Evolutionary conservation across 2,329 filamentous ascomycete species (phyloP).

Genomic region (Ciborinia camelliae): DNA sequence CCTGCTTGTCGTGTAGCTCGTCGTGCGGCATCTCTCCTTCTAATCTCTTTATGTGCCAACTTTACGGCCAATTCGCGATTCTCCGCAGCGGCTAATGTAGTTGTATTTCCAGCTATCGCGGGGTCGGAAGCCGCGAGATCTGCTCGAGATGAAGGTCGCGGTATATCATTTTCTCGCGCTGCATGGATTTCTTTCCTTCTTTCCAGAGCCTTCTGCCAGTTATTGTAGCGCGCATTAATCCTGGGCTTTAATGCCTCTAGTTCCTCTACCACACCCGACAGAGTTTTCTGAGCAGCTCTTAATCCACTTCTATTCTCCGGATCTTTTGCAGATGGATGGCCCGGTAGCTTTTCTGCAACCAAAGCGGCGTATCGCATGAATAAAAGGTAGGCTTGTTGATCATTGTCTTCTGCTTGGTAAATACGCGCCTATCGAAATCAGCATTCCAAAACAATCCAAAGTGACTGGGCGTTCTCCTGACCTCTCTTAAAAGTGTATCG

Average conservation of each 20-base stretch:
- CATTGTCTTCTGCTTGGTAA: conserved; percentile 81
- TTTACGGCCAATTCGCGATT: conserved; percentile 74
- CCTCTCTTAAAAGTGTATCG: conserved; percentile 76
- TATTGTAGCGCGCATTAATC: conserved; percentile 67
- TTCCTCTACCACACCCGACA: conserved; percentile 51
- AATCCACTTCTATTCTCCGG: conserved; percentile 55
- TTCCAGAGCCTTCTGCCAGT: conserved; percentile 56
- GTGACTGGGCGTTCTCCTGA: conserved; percentile 41
- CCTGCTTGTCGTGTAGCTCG: conserved; percentile 56
- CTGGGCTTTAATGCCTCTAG: conserved; percentile 78
- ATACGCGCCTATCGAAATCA: conserved; percentile 63
- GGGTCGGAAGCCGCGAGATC: conserved; percentile 54
- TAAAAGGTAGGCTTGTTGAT: conserved; percentile 84
- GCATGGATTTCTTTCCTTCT: conserved; percentile 37
- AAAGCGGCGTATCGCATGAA: conserved; percentile 86
- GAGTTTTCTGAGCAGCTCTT: conserved; percentile 55
- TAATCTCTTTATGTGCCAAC: conserved; percentile 69
- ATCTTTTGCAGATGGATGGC: conserved; percentile 71
- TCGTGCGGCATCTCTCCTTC: conserved; percentile 60
- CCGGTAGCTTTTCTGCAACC: conserved; percentile 70
- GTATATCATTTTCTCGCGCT: conserved; percentile 18
- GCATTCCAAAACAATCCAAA: conserved; percentile 1
- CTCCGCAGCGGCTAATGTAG: conserved; percentile 65
- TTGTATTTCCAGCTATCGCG: conserved; percentile 54
- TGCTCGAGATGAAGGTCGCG: conserved; percentile 18